Percentiles rank a stretch among this genome's conserved stretches.
These are phyloP conservation scores for Perkinsus olseni DNA, from an alignment of 169 alveolate species.

Conservation along the genomic window DNA sequence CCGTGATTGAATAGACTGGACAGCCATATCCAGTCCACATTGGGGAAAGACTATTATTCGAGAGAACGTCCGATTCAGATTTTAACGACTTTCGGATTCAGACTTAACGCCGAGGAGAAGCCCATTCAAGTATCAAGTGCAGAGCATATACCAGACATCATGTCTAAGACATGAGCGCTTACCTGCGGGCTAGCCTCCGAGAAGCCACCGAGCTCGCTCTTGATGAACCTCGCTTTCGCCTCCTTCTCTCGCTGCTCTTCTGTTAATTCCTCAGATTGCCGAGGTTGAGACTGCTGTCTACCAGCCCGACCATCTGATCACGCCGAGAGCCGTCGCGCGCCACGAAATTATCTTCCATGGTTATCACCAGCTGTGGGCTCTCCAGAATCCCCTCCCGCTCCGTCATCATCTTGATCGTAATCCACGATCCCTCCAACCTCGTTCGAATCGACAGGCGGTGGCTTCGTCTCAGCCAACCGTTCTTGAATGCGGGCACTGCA, in stretches of 20 bases:
- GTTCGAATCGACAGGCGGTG: not conserved
- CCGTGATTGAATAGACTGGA: too few relatives aligned
- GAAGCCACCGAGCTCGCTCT: not conserved
- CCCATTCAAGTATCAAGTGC: too few relatives aligned
- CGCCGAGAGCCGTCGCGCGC: not conserved
- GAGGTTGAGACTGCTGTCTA: not conserved
- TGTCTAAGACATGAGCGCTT: too few relatives aligned
- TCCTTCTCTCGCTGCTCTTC: conserved; percentile 1
- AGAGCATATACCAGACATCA: too few relatives aligned
- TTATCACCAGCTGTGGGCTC: not conserved
- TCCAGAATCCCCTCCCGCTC: not conserved
- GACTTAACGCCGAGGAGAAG: too few relatives aligned
- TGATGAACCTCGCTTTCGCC: not conserved
- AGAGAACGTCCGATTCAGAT: too few relatives aligned
- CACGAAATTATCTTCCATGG: not conserved
- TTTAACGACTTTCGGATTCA: too few relatives aligned
- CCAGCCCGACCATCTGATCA: not conserved
- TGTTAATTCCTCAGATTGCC: not conserved
- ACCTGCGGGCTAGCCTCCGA: not conserved
- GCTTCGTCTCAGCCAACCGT: not conserved
- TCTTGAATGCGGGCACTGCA: not conserved
- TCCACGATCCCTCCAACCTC: not conserved
- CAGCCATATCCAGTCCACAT: too few relatives aligned
- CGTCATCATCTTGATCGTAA: not conserved
- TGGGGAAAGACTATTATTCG: too few relatives aligned